Evolutionary conservation across 139 green algal species (phyloP), one percentile per base, ranked within the genome.

Genomic region (Nannochloris sp.): DNA sequence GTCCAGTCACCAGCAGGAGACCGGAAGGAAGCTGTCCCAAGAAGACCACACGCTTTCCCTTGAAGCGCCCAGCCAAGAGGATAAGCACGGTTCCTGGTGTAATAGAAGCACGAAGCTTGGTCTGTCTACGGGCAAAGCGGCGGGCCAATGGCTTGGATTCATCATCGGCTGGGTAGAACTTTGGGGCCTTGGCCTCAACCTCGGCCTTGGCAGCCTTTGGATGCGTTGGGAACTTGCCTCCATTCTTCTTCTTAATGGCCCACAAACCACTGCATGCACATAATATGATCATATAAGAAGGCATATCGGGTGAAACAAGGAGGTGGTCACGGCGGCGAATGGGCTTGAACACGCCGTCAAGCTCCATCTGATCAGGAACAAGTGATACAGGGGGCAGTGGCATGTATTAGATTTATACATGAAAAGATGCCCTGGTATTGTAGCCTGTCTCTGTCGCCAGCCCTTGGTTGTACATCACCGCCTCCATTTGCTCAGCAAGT

Each of bases 11-110:
- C 30, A 98, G 83, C 60, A 99, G 85, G 64, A 99, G 84, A 23
- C 93, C 91, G 10, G 84, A 95, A 17, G 77, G 74, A 67, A 98
- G 90, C 88, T 98, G 91, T 56, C 82, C 79, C 50, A 99, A 81
- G 88, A 95, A 97, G 8, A 99, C 82, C 43, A 95, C 90, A 59
- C 94, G 85, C 89, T 96, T 96, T 70, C 92, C 93, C 89, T 98
- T 99, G 85, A 97, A 97, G 61, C 79, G 84, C 57, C 94, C 94
- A 4, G 92, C 89, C 62, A 99, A 79, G 67, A 99, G 67, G 72
- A 99, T 96, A 17, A 98, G 82, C 20, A 99, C 90, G 9, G 88
- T 95, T 66, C 94, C 94, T 28, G 94, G 93, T 17, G 87, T 94
- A 79, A 99, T 95, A 77, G 77, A 89, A 44, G 81, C 56, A 44